A percentile compares a stretch with the other conserved stretches of the same genome.
Conservation (phyloP, 2,329 filamentous ascomycete species). For the Fusarium sulawesiense region DNA sequence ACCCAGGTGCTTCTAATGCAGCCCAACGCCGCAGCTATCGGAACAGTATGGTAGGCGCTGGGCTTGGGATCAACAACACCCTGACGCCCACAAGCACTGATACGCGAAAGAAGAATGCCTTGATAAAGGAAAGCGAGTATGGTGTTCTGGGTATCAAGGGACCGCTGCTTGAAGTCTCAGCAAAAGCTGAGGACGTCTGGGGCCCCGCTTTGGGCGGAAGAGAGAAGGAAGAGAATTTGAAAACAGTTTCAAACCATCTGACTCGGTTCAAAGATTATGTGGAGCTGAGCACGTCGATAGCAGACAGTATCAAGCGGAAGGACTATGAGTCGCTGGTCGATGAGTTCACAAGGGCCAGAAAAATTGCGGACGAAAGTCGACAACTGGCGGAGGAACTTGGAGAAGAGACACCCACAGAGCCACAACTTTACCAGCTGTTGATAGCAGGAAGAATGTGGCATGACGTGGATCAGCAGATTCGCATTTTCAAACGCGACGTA, state of each 20-base stretch:
- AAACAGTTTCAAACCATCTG: slow-evolving; percentile 78
- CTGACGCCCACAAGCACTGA: slow-evolving; percentile 59
- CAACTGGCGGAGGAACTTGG: slow-evolving; percentile 70
- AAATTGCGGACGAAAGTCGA: slow-evolving; percentile 82
- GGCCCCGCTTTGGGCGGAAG: slow-evolving; percentile 91
- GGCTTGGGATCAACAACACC: slow-evolving; percentile 54
- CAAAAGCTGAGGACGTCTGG: slow-evolving; percentile 98
- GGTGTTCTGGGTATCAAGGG: slow-evolving; percentile 88
- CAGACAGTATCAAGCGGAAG: slow-evolving; percentile 87
- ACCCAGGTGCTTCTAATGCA: slow-evolving; percentile 70
- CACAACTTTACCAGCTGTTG: slow-evolving; percentile 86
- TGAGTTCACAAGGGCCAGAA: slow-evolving; percentile 85
- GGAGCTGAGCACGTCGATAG: slow-evolving; percentile 80
- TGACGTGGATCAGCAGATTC: slow-evolving; percentile 88
- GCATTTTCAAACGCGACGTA: slow-evolving; percentile 86
- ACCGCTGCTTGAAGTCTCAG: slow-evolving; percentile 87
- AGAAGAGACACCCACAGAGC: slow-evolving; percentile 73
- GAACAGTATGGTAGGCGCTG: slow-evolving; percentile 57
- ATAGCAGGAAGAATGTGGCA: slow-evolving; percentile 95
- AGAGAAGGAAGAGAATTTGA: slow-evolving; percentile 90
- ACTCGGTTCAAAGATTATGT: slow-evolving; percentile 85
- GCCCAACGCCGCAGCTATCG: slow-evolving; percentile 75
- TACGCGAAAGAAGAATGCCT: slow-evolving; percentile 83
- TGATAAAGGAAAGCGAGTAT: slow-evolving; percentile 93
- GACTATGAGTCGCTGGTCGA: slow-evolving; percentile 91